These are phyloP conservation scores for Ganoderma boninense DNA, from an alignment of 1,284 basidiomycete species.

Conservation along the genomic window DNA sequence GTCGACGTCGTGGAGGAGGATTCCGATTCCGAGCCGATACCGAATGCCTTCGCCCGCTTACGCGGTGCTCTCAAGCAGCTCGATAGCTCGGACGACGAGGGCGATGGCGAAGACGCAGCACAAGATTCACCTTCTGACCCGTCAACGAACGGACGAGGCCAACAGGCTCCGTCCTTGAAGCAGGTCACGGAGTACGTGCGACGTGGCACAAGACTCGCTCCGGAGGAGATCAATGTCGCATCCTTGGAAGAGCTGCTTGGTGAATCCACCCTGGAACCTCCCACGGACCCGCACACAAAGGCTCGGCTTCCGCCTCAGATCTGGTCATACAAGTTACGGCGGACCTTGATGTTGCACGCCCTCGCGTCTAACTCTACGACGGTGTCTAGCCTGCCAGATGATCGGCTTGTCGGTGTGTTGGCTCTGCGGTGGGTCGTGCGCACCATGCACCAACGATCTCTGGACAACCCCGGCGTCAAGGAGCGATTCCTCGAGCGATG, in stretches of 20 bases:
- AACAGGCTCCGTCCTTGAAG: constrained; percentile 38
- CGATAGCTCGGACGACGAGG: constrained; percentile 45
- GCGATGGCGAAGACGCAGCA: constrained; percentile 16
- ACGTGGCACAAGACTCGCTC: constrained; percentile 70
- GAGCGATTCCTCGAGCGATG: constrained; percentile 72
- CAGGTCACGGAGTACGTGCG: constrained; percentile 75
- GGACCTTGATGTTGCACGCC: constrained; percentile 63
- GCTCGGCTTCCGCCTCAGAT: constrained; percentile 47
- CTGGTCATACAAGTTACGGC: constrained; percentile 57
- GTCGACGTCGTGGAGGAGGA: constrained; percentile 63
- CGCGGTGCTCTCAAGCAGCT: constrained; percentile 72
- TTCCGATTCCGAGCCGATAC: constrained; percentile 53
- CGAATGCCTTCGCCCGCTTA: constrained; percentile 74
- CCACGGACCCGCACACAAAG: constrained; percentile 17
- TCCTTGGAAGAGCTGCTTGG: constrained; percentile 55
- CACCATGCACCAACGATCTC: constrained; percentile 57
- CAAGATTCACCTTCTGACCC: background rate
- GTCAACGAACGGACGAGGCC: background rate
- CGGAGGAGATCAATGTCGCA: constrained; percentile 63
- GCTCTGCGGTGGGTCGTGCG: constrained; percentile 68
- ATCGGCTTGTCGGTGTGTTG: constrained; percentile 58
- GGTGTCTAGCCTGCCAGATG: constrained; percentile 55
- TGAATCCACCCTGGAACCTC: constrained; percentile 43
- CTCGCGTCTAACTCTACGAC: constrained; percentile 62
- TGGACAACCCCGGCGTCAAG: constrained; percentile 54